Base-by-base conservation (phyloP, 192 early-diverging fungal genomes). In the Thamnidium elegans region DNA sequence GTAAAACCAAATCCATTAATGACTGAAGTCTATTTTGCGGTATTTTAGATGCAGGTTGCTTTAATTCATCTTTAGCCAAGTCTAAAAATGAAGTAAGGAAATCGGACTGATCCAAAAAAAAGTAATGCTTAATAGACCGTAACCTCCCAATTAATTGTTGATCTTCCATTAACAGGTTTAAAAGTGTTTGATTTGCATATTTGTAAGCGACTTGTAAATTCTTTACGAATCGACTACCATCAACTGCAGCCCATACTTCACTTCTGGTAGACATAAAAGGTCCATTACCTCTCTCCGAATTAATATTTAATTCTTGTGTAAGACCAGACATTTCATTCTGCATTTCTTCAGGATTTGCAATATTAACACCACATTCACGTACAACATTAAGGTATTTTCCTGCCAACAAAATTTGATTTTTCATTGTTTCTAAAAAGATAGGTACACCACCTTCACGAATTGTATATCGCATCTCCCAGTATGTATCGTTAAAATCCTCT, bases 311-410 rank as follows among this genome's bases (percentile, higher is more conserved):
- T 19, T 56, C 55, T 32, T 56, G 55, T 56, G 9, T 4, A 39
- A 39, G 36, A 39, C 36, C 36, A 26, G 55, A 56, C 31, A 70
- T 48, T 13, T 48, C 39, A 58, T 47, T 30, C 42, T 62, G 52
- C 50, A 55, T 68, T 9, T 20, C 66, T 43, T 78, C 64, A 17
- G 77, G 73, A 14, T 61, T 75, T 15, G 68, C 36, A 21, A 79
- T 62, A 60, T 63, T 65, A 6, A 84, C 81, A n/a, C 87, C 87
- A 70, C 91, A 96, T 59, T 92, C 93, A 0, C 91, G 78, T 21
- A 98, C 79, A 1, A 97, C 94, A 71, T 99, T 98, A 48, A 97
- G 73, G 69, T 99, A 98, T 72, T 95, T 95, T 43, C 97, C 97
- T 0, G 95, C 90, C 17, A 89, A 74, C 62, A 99, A 69, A 52